Conservation (phyloP, 208 protist species). For the Wallacemonas rigidus region DNA sequence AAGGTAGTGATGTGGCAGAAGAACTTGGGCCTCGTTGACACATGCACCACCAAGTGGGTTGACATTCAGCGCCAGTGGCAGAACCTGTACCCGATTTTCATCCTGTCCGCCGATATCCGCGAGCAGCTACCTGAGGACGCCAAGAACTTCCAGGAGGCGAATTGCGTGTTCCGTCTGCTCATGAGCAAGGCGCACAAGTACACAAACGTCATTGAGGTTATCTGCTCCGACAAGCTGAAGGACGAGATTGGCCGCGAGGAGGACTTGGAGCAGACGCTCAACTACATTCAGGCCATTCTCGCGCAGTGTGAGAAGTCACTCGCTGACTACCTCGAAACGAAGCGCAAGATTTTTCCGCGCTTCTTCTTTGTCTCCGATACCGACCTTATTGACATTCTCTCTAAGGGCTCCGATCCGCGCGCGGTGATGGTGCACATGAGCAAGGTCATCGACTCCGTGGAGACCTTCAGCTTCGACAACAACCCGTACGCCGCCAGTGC, state of each 20-base stretch:
- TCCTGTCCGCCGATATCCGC: slow-evolving; percentile 97
- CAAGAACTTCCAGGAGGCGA: slow-evolving; percentile 93
- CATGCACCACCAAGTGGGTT: slow-evolving; percentile 95
- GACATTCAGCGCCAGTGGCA: slow-evolving; percentile 97
- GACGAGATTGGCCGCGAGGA: slow-evolving; percentile 88
- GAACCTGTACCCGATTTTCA: slow-evolving; percentile 98
- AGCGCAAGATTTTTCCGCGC: slow-evolving; percentile 97
- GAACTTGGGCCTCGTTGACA: slow-evolving; percentile 95
- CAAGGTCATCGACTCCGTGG: slow-evolving; percentile 96
- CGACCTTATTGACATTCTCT: slow-evolving; percentile 98
- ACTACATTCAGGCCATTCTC: slow-evolving; percentile 93
- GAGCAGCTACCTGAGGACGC: slow-evolving; percentile 97
- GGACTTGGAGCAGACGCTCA: slow-evolving; percentile 90
- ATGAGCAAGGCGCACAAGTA: slow-evolving; percentile 93
- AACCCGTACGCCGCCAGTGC: slow-evolving; percentile 52
- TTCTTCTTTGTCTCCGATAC: slow-evolving; percentile 97
- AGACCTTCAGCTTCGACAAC: slow-evolving; percentile 89
- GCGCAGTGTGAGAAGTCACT: slow-evolving; percentile 97
- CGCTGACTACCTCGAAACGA: slow-evolving; percentile 98
- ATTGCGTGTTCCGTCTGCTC: slow-evolving; percentile 88
- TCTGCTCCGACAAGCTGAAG: slow-evolving; percentile 81
- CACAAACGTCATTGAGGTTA: slow-evolving; percentile 91
- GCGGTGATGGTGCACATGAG: slow-evolving; percentile 96
- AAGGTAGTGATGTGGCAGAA: slow-evolving; percentile 96
- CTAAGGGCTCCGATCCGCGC: slow-evolving; percentile 93